These are phyloP conservation scores for Colletotrichum viniferum DNA, from an alignment of 2,329 filamentous ascomycete genomes.

Conservation along the genomic window DNA sequence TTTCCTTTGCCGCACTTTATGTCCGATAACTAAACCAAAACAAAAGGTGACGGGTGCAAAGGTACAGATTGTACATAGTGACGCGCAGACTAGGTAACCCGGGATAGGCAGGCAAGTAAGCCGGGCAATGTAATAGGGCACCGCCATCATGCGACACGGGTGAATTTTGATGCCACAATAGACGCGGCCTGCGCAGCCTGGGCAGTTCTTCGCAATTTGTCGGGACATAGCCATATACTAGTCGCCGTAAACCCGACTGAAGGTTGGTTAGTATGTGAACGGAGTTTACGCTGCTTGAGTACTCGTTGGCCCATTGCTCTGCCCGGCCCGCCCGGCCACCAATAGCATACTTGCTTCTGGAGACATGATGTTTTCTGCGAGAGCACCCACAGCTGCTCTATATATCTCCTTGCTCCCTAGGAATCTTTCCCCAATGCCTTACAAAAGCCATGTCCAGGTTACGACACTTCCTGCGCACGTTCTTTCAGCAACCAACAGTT, in stretches of 20 bases:
- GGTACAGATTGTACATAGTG: neutral
- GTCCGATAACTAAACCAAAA: neutral
- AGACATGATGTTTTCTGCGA: neutral
- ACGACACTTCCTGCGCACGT: conserved; percentile 1
- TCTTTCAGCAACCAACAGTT: conserved; percentile 1
- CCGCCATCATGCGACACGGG: neutral
- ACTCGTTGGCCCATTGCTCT: neutral
- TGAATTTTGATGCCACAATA: neutral
- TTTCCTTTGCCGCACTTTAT: neutral
- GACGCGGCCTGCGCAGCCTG: neutral
- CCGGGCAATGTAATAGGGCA: neutral
- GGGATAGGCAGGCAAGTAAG: neutral
- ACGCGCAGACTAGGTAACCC: neutral
- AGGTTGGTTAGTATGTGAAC: neutral
- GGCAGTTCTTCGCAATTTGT: neutral
- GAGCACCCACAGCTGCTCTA: neutral
- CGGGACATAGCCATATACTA: neutral
- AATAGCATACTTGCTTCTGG: neutral
- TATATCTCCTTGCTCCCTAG: neutral
- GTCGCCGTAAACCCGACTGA: neutral
- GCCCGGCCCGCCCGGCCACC: neutral
- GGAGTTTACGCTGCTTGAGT: neutral
- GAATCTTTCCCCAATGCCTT: neutral
- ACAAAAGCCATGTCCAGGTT: conserved; percentile 8
- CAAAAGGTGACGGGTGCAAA: neutral